Base-by-base conservation (phyloP, 2,329 filamentous ascomycete genomes). In the Amauroascus niger region DNA sequence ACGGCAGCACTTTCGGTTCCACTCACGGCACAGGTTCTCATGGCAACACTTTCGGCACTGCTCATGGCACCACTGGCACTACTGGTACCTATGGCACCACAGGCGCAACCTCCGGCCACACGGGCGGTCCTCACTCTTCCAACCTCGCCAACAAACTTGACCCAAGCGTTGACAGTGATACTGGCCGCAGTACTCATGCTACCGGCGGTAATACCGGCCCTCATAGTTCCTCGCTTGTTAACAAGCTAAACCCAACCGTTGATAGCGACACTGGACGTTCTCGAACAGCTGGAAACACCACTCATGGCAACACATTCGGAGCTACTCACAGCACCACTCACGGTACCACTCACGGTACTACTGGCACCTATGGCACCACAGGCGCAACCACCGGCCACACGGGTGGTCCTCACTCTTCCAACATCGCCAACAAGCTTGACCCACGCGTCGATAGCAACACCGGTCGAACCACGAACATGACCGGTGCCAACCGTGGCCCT, bases 381-480 rank as follows among this genome's bases (percentile, higher is more conserved):
- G n/a, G n/a, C n/a, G n/a, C n/a, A n/a, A 54, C n/a, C n/a, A n/a
- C n/a, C n/a, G n/a, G n/a, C n/a, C n/a, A n/a, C n/a, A n/a, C n/a
- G n/a, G n/a, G n/a, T n/a, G n/a, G n/a, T n/a, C n/a, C n/a, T n/a
- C n/a, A n/a, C n/a, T n/a, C n/a, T n/a, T n/a, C 45, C n/a, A 56
- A 58, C 37, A 44, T 11, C 65, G 63, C 64, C 35, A 73, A 73
- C 55, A 69, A 66, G 52, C 33, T 62, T 6, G 70, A 73, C 53
- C 69, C 70, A 32, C 57, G 65, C 39, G 66, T 71, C 8, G 64
- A 62, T 49, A 53, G 50, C 28, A 26, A 45, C 20, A 55, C 47
- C 6, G 46, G 47, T 7, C 18, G 43, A 14, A 52, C 40, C 35
- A 41, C 22, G 44, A 30, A 48, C 8, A 13, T 18, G n/a, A 48